phyloP scores from a whole-genome alignment of 2,329 filamentous ascomycete genomes.

The Davidsoniella australis region DNA sequence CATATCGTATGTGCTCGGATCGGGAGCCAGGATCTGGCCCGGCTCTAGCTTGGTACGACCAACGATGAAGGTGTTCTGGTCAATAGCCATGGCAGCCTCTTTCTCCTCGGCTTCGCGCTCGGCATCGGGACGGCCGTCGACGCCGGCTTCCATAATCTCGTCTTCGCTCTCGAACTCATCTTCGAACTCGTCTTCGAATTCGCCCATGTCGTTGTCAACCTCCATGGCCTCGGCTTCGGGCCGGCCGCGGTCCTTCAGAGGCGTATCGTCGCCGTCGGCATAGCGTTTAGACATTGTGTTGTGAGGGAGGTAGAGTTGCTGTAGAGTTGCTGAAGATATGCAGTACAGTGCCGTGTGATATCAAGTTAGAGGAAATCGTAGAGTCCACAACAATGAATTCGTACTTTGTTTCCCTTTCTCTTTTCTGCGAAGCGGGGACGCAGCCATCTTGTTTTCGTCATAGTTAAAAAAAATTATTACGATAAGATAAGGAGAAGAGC shows the following conservation, averaged over 20 bases:
- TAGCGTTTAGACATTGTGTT: constrained; percentile 41
- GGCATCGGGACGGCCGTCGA: constrained; percentile 80
- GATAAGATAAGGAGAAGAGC: background rate
- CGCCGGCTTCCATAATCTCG: constrained; percentile 84
- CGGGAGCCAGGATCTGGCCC: constrained; percentile 79
- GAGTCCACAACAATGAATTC: too few species aligned
- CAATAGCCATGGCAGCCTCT: constrained; percentile 75
- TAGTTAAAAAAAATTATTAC: constrained; percentile 2
- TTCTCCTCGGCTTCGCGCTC: constrained; percentile 84
- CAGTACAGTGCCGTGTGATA: too few species aligned
- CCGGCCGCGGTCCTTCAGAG: constrained; percentile 43
- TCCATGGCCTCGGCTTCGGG: constrained; percentile 52
- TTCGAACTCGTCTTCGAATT: constrained; percentile 93
- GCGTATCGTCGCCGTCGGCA: constrained; percentile 29
- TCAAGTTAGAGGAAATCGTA: too few species aligned
- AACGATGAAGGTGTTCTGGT: constrained; percentile 89
- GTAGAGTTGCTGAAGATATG: too few species aligned
- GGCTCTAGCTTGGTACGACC: constrained; percentile 81
- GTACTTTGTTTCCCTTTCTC: too few species aligned
- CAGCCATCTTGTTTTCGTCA: too few species aligned
- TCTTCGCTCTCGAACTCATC: constrained; percentile 79
- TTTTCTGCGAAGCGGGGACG: too few species aligned
- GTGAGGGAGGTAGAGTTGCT: background rate
- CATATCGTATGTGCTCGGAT: constrained; percentile 94
- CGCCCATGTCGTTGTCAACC: constrained; percentile 44